Base-by-base conservation (phyloP, 768 basidiomycete species). In the Cystobasidium onofrii region DNA sequence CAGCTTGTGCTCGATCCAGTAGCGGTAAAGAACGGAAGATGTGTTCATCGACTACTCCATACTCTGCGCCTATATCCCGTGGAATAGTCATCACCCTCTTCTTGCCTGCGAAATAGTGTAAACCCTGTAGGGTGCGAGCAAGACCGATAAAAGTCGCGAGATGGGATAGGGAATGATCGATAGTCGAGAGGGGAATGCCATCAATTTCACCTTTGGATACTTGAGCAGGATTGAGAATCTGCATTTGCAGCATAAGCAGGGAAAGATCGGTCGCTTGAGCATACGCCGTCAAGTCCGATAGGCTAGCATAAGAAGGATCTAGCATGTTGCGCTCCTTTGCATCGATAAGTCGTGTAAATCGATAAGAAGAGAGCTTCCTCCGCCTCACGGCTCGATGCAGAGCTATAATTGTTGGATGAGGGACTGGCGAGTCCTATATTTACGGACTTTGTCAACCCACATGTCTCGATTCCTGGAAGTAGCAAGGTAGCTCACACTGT, bases 251-350 rank as follows among this genome's bases (percentile, higher is more conserved):
- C 31, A 55, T 36, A n/a, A 71, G 69, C 20, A 71, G 43, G 12
- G 69, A 36, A 7, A 71, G 69, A 12, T 52, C 34, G 18, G 69
- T 57, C 9, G 52, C 34, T 46, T 71, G 69, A 6, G 69, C 69
- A 64, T 78, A 78, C 41, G 77, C 73, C 31, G 76, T 75, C 23
- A 78, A 67, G 46, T 76, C 75, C 29, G 72, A 70, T 6, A 78
- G 70, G 4, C 66, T 62, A 15, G 29, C 41, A 69, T 76, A 78
- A n/a, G 76, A 67, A 1, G 78, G 74, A 34, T 74, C 74, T 13
- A 75, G 73, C 44, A 78, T 74, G 46, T 78, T 66, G 4, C 36
- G 60, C 57, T 78, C 78, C 29, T 75, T 66, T 0, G 78, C 74
- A 55, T 54, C 70, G 62, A 78, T 67, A 0, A 78, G 67, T 4